Base-by-base conservation (phyloP, 2,329 filamentous ascomycete genomes). In the Penicillium occitanis region DNA sequence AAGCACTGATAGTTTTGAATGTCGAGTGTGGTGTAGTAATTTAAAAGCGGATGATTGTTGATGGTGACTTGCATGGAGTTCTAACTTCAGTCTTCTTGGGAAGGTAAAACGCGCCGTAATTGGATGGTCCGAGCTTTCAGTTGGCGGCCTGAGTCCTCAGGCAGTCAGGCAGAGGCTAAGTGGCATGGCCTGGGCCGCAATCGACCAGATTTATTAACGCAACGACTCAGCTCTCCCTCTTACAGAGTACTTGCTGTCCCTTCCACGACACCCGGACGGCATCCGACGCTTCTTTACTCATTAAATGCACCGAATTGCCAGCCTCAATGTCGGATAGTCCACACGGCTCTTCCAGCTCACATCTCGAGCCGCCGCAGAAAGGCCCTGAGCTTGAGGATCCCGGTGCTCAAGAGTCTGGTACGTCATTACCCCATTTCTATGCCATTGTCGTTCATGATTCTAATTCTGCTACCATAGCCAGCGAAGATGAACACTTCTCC, bases 401-500 rank as follows among this genome's bases (percentile, higher is more conserved):
- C 33, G 85, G 85, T 71, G 85, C 85, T 70, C 83, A 83, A 73
- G 84, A 86, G 69, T 79, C 84, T 68, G 80, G 85, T 87, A 78
- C 71, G 79, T 69, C 28, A 55, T 65, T 51, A 30, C 48, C 5
- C 4, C 42, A 19, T 51, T 28, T 8, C 28, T 14, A 13, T 53
- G 25, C 25, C 28, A 46, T 42, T 28, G 35, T 14, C 10, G 37
- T 30, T 55, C 5, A 13, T 22, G 13, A 14, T 70, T 64, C 35
- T 44, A 22, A 19, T 46, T 30, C 37, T 60, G 19, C 11, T 19
- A 25, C 42, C 76, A 79, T 83, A 48, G 84, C 84, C 66, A 84
- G 83, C 67, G 84, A 81, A 61, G 81, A 86, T 59, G 87, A 89
- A 68, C 85, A 89, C 76, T 90, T 89, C 75, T 88, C 87, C 57